Base-by-base conservation (phyloP, 2,329 filamentous ascomycete species). In the Penicillium sp. region DNA sequence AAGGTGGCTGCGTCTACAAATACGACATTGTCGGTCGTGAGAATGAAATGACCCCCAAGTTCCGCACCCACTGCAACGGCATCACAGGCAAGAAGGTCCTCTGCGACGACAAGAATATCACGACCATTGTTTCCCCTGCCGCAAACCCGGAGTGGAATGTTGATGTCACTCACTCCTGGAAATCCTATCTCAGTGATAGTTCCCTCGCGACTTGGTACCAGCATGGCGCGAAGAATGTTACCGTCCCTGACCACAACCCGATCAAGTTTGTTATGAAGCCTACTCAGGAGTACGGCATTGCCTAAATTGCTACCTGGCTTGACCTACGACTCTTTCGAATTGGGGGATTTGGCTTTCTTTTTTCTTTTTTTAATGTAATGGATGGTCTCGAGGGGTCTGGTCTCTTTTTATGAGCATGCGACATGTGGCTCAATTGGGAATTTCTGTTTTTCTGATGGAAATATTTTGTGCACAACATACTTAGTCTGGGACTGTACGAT, bases 51-150 rank as follows among this genome's bases (percentile, higher is more conserved):
- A 68, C 67, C 5, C 71, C 72, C 7, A 66, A 60, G 21, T 75
- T 75, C 64, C 66, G 64, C 46, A 71, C 72, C 38, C 62, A 61
- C 49, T 75, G 72, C 62, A 59, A 60, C 37, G 70, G 70, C 18
- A 60, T 61, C 27, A 62, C 64, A 27, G 52, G 41, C 25, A 46
- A 68, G 34, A 46, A 54, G 3, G 64, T 62, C 18, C 58, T 60
- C 51, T 75, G 72, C 55, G 56, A 60, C 18, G 56, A 71, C 61
- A 37, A 55, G 25, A 56, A 63, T 27, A 58, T 71, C 53, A 60
- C 56, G 1, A 57, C 68, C 3, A 58, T 52, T 12, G 54, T 69
- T 35, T 57, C 50, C 3, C 52, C 66, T 13, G 48, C 55, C 16
- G 39, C 27, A 2, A 57, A 67, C 41, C 62, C 61, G 9, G 35